Percentiles rank a stretch among this genome's conserved stretches.
Evolutionary conservation across 208 protist species (phyloP).

Genomic region (Leishmania aethiopica): DNA sequence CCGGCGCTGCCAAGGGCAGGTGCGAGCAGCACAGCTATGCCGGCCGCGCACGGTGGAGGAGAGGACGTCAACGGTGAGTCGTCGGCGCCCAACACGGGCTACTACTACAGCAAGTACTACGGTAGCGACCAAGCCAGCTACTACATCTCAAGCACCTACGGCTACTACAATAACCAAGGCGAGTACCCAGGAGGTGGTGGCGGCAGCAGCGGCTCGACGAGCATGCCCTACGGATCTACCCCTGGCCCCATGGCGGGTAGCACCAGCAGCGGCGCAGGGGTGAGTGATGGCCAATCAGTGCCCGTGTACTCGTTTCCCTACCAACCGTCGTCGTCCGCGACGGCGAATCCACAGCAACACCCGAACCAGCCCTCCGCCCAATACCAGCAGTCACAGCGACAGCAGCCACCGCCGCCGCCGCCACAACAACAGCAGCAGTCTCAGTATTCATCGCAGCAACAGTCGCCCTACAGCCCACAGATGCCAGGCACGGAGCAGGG

Average conservation of each 20-base stretch:
- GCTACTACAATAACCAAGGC: constrained; percentile 3
- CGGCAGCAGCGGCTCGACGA: neutral
- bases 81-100: neutral
- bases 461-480: constrained; percentile 5
- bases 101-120: neutral
- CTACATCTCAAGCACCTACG: constrained; percentile 5
- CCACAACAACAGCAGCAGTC: constrained; percentile 2
- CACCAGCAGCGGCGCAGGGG: neutral
- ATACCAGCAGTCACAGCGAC: constrained; percentile 7
- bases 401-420: neutral
- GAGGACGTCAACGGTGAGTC: constrained; percentile 1
- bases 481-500: constrained; percentile 2
- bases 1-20: neutral
- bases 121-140: neutral
- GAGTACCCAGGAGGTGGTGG: constrained; percentile 9
- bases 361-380: neutral
- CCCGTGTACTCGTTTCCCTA: constrained; percentile 1
- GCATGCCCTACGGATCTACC: neutral
- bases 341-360: neutral
- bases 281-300: neutral
- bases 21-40: neutral
- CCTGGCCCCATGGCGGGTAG: neutral
- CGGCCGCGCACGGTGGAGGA: neutral
- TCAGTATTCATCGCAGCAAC: neutral
- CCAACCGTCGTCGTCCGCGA: neutral